Evolutionary conservation across 106 monocot species (phyloP).

Genomic region (Agapanthus africanus): DNA sequence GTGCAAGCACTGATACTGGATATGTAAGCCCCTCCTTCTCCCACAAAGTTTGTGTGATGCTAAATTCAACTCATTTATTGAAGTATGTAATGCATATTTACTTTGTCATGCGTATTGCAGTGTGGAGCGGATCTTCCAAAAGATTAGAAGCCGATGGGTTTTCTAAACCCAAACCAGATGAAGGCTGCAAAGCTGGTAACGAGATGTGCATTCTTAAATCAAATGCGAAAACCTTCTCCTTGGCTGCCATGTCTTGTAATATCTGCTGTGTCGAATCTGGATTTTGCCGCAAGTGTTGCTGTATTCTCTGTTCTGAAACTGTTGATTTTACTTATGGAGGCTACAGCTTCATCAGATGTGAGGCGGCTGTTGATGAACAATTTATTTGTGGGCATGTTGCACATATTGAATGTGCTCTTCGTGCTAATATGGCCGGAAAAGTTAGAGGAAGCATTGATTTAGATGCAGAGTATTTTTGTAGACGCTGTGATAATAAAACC

Average conservation of each 20-base stretch:
- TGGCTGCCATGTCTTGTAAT: conserved; percentile 26
- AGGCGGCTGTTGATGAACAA: conserved; percentile 35
- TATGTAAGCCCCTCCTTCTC: too few relatives aligned
- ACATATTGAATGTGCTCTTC: conserved; percentile 73
- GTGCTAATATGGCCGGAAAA: conserved; percentile 66
- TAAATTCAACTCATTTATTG: too few relatives aligned
- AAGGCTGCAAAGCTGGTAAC: conserved; percentile 65
- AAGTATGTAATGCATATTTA: too few relatives aligned
- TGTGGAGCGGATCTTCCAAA: background rate
- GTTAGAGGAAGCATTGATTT: conserved; percentile 68
- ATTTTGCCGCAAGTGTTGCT: conserved; percentile 77
- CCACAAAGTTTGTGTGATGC: too few relatives aligned
- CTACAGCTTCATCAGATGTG: conserved; percentile 59
- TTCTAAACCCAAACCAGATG: conserved; percentile 9
- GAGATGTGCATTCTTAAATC: conserved; percentile 25
- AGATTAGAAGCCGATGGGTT: background rate
- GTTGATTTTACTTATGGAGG: conserved; percentile 48
- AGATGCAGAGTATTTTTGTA: conserved; percentile 77
- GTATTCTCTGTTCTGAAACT: conserved; percentile 52
- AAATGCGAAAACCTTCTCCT: conserved; percentile 12
- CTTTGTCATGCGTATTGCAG: too few relatives aligned
- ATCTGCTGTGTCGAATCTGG: conserved; percentile 61
- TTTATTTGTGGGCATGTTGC: conserved; percentile 71
- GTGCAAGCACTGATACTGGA: too few relatives aligned
- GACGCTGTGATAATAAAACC: conserved; percentile 67